Evolutionary conservation across 192 early-diverging fungal species (phyloP).

Genomic region (Fimicolochytrium jonesii): DNA sequence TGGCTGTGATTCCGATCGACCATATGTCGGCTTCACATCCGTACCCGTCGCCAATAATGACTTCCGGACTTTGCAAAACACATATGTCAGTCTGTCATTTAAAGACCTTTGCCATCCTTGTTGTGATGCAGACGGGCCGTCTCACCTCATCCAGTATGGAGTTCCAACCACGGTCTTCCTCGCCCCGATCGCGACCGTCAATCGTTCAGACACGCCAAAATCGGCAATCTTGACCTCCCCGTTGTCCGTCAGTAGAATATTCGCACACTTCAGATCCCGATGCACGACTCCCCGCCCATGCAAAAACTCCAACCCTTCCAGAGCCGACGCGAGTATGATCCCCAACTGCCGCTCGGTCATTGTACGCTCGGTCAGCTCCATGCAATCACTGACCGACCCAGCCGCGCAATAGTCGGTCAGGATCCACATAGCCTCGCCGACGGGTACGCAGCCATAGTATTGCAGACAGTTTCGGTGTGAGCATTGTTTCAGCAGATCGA

Average conservation of each 20-base stretch:
- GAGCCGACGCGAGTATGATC: conserved; percentile 28
- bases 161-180: conserved; percentile 39
- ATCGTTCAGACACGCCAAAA: conserved; percentile 35
- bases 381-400: conserved; percentile 40
- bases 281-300: conserved; percentile 36
- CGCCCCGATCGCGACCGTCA: conserved; percentile 22
- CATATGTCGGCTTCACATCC: conserved; percentile 53
- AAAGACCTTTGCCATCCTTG: neutral
- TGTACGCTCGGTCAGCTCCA: conserved; percentile 23
- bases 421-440: conserved; percentile 30
- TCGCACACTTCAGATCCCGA: conserved; percentile 38
- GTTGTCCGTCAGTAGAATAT: conserved; percentile 36
- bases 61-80: conserved; percentile 45
- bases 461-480: conserved; percentile 44
- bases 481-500: conserved; percentile 35
- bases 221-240: conserved; percentile 32
- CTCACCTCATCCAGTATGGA: conserved; percentile 35
- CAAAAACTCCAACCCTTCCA: conserved; percentile 39
- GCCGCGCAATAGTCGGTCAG: conserved; percentile 46
- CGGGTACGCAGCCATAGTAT: conserved; percentile 40
- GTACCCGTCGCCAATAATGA: conserved; percentile 45
- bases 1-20: conserved; percentile 58
- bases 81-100: neutral
- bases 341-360: conserved; percentile 32
- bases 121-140: neutral